Conservation (phyloP, 1,284 basidiomycete genomes). For the Ganoderma leucocontextum region DNA sequence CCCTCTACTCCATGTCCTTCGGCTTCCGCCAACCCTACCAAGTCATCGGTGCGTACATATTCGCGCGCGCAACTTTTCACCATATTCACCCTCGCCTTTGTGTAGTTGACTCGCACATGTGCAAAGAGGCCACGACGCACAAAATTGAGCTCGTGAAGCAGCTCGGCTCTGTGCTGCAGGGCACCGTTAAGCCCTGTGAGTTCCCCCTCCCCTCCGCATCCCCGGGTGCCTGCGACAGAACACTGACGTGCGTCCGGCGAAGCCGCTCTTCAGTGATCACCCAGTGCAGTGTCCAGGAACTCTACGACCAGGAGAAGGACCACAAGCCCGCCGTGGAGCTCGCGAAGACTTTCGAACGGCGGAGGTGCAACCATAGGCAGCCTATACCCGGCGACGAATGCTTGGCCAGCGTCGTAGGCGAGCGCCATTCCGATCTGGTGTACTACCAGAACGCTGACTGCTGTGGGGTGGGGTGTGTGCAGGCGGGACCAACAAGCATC, state of each 20-base stretch:
- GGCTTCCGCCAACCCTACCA: constrained; percentile 94
- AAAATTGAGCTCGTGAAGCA: constrained; percentile 83
- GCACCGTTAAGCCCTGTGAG: constrained; percentile 89
- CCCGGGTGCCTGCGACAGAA: constrained; percentile 2
- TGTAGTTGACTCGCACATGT: constrained; percentile 88
- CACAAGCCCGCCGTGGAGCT: constrained; percentile 83
- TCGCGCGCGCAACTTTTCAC: constrained; percentile 2
- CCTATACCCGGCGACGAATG: constrained; percentile 87
- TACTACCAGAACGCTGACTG: neutral
- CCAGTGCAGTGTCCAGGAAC: constrained; percentile 91
- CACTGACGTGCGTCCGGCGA: constrained; percentile 41
- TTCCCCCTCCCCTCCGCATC: neutral
- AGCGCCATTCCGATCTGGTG: constrained; percentile 36
- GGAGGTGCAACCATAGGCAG: constrained; percentile 94
- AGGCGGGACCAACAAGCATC: constrained; percentile 91
- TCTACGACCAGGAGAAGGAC: constrained; percentile 81
- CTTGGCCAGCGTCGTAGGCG: constrained; percentile 83
- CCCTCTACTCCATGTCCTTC: constrained; percentile 84
- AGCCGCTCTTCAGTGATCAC: constrained; percentile 86
- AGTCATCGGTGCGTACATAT: constrained; percentile 69
- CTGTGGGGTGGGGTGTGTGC: constrained; percentile 4
- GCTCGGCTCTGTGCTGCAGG: constrained; percentile 79
- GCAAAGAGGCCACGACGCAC: constrained; percentile 70
- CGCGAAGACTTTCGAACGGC: constrained; percentile 91
- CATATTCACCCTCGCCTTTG: constrained; percentile 9